Evolutionary conservation across 306 rosid species (phyloP), one percentile per base, ranked within the genome.

Genomic region (Vigna trinervia): DNA sequence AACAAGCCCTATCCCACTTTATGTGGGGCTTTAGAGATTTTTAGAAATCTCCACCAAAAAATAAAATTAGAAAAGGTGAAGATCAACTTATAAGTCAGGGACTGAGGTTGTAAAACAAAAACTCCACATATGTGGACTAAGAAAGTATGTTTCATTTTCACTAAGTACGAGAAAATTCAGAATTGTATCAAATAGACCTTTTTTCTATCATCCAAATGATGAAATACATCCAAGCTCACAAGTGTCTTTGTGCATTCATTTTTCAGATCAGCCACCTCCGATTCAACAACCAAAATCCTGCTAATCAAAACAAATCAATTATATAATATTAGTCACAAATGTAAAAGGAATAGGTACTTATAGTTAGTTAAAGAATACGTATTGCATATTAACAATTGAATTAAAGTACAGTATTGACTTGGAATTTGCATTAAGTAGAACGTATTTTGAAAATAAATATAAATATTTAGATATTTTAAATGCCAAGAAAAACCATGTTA

Each of bases 141-240:
- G 74, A 70, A 50, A 14, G 63, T 52, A 65, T 22, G 52, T 52
- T 53, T 67, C 15, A 57, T 66, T 72, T 67, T 68, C 60, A 45
- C 22, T 28, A 63, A 82, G 62, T 14, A 56, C 70, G 77, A 64
- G 53, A 50, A 78, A 79, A 41, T 65, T 69, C 15, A 81, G 62
- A 15, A 51, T 30, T 60, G 50, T 41, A 68, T 84, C 78, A 82
- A 68, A 83, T 45, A 46, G 52, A 74, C 43, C 69, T 87, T 85
- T 87, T 89, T 87, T 77, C 4, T 36, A 36, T 65, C 80, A 80
- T 56, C 76, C 53, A 30, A 68, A 63, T 13, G 64, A 81, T 85
- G 85, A 71, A 79, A 81, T 66, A 82, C 86, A 83, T 39, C 46
- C 71, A 77, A 60, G 54, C 68, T 60, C 80, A 79, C 85, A 82